phyloP scores from a whole-genome alignment of 2,329 filamentous ascomycete genomes.

The Fusarium sp. region DNA sequence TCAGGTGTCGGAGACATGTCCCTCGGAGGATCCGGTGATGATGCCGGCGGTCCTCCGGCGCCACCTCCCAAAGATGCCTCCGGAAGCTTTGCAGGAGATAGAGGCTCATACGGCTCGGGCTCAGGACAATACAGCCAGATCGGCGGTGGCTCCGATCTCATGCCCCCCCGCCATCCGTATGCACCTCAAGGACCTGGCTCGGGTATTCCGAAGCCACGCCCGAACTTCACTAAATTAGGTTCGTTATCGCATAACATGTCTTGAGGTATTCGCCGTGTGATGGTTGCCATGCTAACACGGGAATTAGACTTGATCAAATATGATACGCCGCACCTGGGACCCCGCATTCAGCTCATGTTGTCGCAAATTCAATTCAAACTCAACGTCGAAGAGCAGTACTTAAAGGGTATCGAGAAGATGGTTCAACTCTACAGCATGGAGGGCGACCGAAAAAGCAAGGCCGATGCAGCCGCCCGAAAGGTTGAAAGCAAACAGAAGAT shows the following conservation, averaged over 20 bases:
- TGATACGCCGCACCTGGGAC: conserved; percentile 94
- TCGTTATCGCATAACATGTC: conserved; percentile 53
- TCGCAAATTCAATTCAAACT: conserved; percentile 99
- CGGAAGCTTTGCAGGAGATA: conserved; percentile 62
- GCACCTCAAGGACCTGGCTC: conserved; percentile 77
- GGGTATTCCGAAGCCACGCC: conserved; percentile 79
- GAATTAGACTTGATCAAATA: conserved; percentile 94
- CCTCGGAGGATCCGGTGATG: conserved; percentile 62
- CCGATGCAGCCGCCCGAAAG: conserved; percentile 89
- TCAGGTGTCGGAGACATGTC: conserved; percentile 78
- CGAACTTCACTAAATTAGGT: conserved; percentile 98
- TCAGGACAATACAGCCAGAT: conserved; percentile 67
- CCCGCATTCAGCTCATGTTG: conserved; percentile 98
- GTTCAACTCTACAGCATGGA: conserved; percentile 97
- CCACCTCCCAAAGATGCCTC: conserved; percentile 82
- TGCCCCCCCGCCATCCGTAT: conserved; percentile 86
- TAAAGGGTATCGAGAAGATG: conserved; percentile 99
- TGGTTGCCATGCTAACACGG: conserved; percentile 20
- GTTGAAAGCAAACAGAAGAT: conserved; percentile 99
- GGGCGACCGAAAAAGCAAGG: conserved; percentile 94
- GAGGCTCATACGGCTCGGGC: conserved; percentile 74
- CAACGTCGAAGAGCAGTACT: conserved; percentile 98
- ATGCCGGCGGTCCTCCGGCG: conserved; percentile 67
- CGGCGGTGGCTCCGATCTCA: conserved; percentile 78
- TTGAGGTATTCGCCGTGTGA: conserved; percentile 4